Evolutionary conservation across 306 rosid species (phyloP).

Genomic region (Pyrus betulifolia): DNA sequence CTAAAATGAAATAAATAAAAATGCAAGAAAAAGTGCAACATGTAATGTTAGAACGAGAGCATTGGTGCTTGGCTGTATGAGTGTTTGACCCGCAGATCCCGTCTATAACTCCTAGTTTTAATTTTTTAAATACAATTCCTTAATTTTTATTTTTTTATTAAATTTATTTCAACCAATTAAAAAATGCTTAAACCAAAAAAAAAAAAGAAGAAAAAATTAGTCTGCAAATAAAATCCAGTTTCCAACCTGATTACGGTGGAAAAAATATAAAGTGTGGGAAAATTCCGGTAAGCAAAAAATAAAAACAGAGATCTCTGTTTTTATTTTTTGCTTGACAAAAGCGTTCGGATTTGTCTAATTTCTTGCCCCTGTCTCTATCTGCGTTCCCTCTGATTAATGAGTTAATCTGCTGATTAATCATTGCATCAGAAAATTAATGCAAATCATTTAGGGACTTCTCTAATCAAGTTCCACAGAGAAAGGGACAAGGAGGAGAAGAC

Average conservation of each 20-base stretch:
- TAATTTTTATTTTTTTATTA: background rate
- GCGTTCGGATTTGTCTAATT: background rate
- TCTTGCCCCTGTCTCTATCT: background rate
- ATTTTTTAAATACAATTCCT: too few species aligned
- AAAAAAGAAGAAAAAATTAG: background rate
- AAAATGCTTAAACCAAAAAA: background rate
- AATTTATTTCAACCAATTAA: background rate
- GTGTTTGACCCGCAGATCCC: slow-evolving; percentile 9
- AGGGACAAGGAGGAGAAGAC: slow-evolving; percentile 6
- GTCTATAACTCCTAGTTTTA: background rate
- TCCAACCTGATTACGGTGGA: background rate
- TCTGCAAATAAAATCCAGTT: background rate
- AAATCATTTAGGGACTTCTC: background rate
- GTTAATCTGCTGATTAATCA: background rate
- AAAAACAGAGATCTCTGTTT: background rate
- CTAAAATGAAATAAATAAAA: background rate
- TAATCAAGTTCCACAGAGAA: slow-evolving; percentile 24
- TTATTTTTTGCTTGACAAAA: background rate
- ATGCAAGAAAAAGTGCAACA: background rate
- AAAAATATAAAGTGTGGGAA: background rate
- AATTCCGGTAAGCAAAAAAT: background rate
- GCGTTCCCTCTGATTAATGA: background rate
- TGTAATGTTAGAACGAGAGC: background rate
- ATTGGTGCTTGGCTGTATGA: background rate
- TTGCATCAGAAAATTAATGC: background rate